Base-by-base conservation (phyloP, 2,329 filamentous ascomycete species). In the Diaporthe ilicicola region DNA sequence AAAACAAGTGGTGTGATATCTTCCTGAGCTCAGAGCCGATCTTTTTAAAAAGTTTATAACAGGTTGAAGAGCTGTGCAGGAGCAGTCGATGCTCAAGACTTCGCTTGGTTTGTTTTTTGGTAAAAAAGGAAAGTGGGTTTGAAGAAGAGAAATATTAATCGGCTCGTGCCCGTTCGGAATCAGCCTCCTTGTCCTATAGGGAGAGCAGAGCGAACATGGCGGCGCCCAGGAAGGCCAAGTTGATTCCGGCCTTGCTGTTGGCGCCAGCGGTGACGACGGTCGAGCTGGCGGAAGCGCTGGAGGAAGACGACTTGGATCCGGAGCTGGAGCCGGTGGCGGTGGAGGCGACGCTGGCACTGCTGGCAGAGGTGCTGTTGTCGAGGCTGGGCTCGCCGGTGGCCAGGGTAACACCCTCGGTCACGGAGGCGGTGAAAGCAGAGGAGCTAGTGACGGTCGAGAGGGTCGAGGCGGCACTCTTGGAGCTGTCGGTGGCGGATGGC, bases 231-330 rank as follows among this genome's bases (percentile, higher is more conserved):
- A 69, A 50, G 32, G 72, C 74, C 17, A 76, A 73, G 68, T 67
- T 74, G 51, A 75, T 70, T 22, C 74, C 74, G 55, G 74, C 39
- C 48, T 59, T 70, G 29, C 61, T 61, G 62, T 70, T 74, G 32
- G 76, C 73, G 46, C 76, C 75, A 56, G 74, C 73, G 32, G 75
- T 73, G 37, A 74, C 74, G 4, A 76, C 54, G 59, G 62, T 64
- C 62, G 73, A 70, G 50, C 69, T 71, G 48, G 73, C 62, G 46
- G 53, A 72, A 34, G 73, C 69, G 12, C 44, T 69, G 42, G 74
- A 74, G 71, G 75, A 70, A 46, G 68, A 54, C 22, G 69, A 73
- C 34, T 51, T 12, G 34, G 75, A 65, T 67, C 64, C 27, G 10
- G 51, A 54, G 51, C 51, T 7, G 29, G 51, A 54, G 51, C 54